phyloP scores from a whole-genome alignment of 306 rosid species.

The Cicer cuneatum region DNA sequence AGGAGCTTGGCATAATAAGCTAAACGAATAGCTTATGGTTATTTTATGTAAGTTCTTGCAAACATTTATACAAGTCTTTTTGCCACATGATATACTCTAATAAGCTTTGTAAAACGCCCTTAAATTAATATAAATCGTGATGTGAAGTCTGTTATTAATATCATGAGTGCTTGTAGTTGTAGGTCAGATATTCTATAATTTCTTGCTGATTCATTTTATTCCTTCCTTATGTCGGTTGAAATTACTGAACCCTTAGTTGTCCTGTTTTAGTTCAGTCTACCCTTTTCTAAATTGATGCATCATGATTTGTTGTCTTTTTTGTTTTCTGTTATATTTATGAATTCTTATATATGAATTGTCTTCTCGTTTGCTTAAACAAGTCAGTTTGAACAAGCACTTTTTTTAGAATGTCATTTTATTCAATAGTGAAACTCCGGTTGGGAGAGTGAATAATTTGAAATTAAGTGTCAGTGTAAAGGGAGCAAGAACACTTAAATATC shows the following conservation, averaged over 20 bases:
- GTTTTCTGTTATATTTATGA: too few relatives aligned
- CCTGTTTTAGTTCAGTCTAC: background rate
- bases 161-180: background rate
- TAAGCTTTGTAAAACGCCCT: background rate
- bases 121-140: background rate
- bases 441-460: too few relatives aligned
- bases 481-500: too few relatives aligned
- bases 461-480: too few relatives aligned
- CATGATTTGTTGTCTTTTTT: too few relatives aligned
- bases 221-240: slow-evolving; percentile 3
- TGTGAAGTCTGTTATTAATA: background rate
- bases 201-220: slow-evolving; percentile 11
- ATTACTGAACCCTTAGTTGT: background rate
- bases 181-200: slow-evolving; percentile 6
- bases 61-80: background rate
- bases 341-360: too few relatives aligned
- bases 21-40: background rate
- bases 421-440: too few relatives aligned
- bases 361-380: too few relatives aligned
- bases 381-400: too few relatives aligned
- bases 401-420: too few relatives aligned
- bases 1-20: background rate
- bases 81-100: background rate
- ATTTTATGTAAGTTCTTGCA: background rate
- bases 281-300: slow-evolving; percentile 27